Percentiles rank a stretch among this genome's conserved stretches.
phyloP scores from a whole-genome alignment of 176 grass and related monocot genomes.

The Puccinellia tenuiflora region DNA sequence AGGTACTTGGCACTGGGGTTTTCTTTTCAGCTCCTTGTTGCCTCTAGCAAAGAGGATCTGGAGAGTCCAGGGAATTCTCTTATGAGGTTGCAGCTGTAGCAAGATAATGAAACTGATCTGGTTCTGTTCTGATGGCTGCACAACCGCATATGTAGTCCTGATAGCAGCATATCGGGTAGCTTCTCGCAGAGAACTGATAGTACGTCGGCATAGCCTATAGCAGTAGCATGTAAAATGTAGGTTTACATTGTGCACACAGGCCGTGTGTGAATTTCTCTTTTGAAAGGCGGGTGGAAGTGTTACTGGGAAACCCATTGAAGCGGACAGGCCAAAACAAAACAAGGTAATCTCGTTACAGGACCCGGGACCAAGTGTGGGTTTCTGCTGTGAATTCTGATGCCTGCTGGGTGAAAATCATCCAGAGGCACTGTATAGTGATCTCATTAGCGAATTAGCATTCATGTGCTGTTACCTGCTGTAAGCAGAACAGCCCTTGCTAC shows the following conservation, averaged over 20 bases:
- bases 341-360: not conserved
- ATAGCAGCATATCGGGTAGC: not conserved
- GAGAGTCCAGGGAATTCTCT: not conserved
- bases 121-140: not conserved
- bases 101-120: not conserved
- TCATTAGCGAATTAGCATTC: not conserved
- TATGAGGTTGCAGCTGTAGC: constrained; percentile 2
- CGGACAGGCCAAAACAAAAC: not conserved
- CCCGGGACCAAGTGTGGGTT: not conserved
- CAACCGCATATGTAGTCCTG: not conserved
- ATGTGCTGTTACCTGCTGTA: not conserved
- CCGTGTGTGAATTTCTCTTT: not conserved
- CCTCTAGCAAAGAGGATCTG: not conserved
- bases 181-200: not conserved
- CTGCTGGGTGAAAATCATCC: not conserved
- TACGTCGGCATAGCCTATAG: not conserved
- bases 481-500: not conserved
- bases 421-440: not conserved
- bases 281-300: not conserved
- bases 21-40: not conserved
- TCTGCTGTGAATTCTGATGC: not conserved
- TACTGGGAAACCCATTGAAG: not conserved
- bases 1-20: not conserved
- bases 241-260: not conserved
- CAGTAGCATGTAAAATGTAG: constrained; percentile 10